Base-by-base conservation (phyloP, 352 stramenopile species). In the Phytophthora kernoviae region DNA sequence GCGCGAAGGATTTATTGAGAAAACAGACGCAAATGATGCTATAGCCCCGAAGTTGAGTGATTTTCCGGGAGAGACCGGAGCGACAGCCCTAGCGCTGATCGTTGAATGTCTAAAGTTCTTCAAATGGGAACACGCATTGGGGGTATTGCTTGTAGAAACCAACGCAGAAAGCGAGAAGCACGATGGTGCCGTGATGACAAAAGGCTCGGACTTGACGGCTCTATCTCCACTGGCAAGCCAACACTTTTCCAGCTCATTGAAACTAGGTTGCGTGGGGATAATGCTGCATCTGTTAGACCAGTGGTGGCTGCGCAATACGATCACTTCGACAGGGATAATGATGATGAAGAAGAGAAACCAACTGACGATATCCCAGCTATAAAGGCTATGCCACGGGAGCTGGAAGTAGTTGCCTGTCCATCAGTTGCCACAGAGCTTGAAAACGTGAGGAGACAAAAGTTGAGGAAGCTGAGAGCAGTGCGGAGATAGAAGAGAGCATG, bases 71-170 rank as follows among this genome's bases (percentile, higher is more conserved):
- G 78, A 68, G 52, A 78, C 40, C 27, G 52, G 17, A 17, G 55
- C 54, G 37, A 58, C 71, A 17, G 79, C 78, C 0, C 36, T 92
- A 9, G 74, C 83, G 20, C 43, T 92, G 27, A 73, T 90, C 47
- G 41, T 75, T 8, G 78, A 91, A 15, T 84, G 84, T 32, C 56
- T 91, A 12, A 63, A 68, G 30, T 87, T 75, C 53, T 88, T 89
- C 33, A 60, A 84, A 40, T 73, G 83, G 51, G 58, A 90, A 12
- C 70, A 91, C 56, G 61, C 84, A 44, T 58, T 90, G 18, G 54
- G 48, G 4, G 78, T 90, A 18, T 62, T 91, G 7, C 56, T 73
- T 20, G 65, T 74, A 2, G 81, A 91, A 49, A 66, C 70, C 12
- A 70, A 77, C 27, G 41, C 54, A 21, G 60, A 70, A 53, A 20